Base-by-base conservation (phyloP, 805 yeast species). In the Candida lessepsii region DNA sequence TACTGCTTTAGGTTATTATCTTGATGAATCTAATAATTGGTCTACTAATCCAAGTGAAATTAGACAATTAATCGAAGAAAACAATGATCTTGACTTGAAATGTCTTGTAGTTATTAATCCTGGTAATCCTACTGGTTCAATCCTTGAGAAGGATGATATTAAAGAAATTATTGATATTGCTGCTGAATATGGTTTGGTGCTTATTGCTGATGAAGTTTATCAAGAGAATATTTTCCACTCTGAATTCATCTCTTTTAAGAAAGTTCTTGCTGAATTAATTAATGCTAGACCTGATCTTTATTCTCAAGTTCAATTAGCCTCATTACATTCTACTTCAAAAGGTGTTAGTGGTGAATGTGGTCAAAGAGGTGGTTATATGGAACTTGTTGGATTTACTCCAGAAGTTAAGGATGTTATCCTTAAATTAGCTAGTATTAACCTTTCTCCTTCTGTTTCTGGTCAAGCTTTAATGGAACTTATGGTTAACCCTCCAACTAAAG, bases 291-390 rank as follows among this genome's bases (percentile, higher is more conserved):
- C 75, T 9, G 81, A 81, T 15, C 52, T 61, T 23, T 91, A 79
- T 61, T 75, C 75, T 35, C 70, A 79, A 45, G 91, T 93, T 28
- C 96, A 88, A 60, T 73, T 93, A 43, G 97, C 95, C 2, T 90
- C 98, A 1, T 70, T 93, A 51, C 98, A 93, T 63, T 89, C 98
- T n/a, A 88, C 96, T 30, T 91, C 98, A 9, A 93, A 93, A 65
- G 99, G 99, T 61, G 88, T 89, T 52, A 77, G 88, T 47, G 99
- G 99, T 47, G 99, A 93, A 67, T 93, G 99, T 75, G 99, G 99
- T 45, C 99, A 93, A 70, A 81, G 99, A 67, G 99, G 98, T 54
- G 99, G 99, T 5, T 93, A 90, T 71, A 86, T 93, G 93, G 99
- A 93, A 65, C 67, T 90, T 6, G 76, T 83, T 9, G 96, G 96